phyloP scores from a whole-genome alignment of 2,329 filamentous ascomycete genomes.

The Ascomycota sp. region DNA sequence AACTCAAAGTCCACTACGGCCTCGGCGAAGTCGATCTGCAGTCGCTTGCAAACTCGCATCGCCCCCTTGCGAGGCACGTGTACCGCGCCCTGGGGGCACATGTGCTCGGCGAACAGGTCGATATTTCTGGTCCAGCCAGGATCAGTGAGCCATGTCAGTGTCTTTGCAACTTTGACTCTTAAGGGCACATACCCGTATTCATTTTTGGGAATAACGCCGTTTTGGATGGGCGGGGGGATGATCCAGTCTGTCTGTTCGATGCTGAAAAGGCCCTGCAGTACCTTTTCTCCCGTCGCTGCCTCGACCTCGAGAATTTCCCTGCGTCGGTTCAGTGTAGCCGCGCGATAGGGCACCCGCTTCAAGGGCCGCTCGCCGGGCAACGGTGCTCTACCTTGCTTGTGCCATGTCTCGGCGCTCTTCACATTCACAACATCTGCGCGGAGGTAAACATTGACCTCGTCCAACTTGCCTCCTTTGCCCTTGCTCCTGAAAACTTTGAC shows the following conservation, averaged over 20 bases:
- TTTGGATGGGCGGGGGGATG: constrained; percentile 62
- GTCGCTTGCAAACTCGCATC: constrained; percentile 57
- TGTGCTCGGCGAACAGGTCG: constrained; percentile 79
- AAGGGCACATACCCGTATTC: constrained; percentile 39
- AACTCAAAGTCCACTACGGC: constrained; percentile 95
- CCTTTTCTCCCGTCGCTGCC: constrained; percentile 57
- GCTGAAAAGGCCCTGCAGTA: constrained; percentile 68
- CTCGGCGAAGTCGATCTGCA: constrained; percentile 76
- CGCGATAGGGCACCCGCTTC: constrained; percentile 74
- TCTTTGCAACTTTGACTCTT: too few species aligned
- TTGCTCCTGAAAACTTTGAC: constrained; percentile 54
- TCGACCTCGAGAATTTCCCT: constrained; percentile 75
- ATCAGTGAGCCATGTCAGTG: constrained; percentile 1
- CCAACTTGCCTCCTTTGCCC: constrained; percentile 49
- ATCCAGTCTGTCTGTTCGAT: constrained; percentile 84
- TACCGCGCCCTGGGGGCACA: constrained; percentile 66
- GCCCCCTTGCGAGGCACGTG: constrained; percentile 65
- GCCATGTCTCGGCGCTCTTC: constrained; percentile 89
- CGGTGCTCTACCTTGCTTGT: constrained; percentile 76
- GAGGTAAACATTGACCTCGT: constrained; percentile 59
- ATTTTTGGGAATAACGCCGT: constrained; percentile 82
- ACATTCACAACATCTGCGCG: constrained; percentile 63
- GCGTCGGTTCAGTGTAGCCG: constrained; percentile 68
- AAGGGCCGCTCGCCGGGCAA: constrained; percentile 47
- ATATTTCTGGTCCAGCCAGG: constrained; percentile 38